Conservation (phyloP, 495 filamentous ascomycete genomes). For the Aspergillus avenaceus region DNA sequence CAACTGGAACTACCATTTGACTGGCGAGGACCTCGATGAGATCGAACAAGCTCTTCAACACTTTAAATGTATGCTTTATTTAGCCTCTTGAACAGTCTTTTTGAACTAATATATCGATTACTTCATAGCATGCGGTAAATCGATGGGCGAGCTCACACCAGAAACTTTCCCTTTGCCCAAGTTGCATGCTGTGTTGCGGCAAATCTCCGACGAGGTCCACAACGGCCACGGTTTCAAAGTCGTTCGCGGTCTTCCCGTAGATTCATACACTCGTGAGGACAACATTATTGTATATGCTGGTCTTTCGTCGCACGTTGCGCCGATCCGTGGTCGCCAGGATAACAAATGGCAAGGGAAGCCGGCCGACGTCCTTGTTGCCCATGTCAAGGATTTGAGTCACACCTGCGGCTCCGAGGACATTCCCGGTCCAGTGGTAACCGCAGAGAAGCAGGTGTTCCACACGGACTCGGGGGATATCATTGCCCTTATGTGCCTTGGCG, state of each 20-base stretch:
- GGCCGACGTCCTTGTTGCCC: constrained; percentile 32
- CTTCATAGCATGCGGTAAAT: constrained; percentile 32
- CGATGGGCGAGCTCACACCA: constrained; percentile 40
- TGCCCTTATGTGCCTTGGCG: constrained; percentile 49
- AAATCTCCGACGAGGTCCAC: constrained; percentile 45
- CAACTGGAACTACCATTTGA: constrained; percentile 50
- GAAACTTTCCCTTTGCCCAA: constrained; percentile 53
- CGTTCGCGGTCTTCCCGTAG: constrained; percentile 46
- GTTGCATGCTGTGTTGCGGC: constrained; percentile 37
- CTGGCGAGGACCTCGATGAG: constrained; percentile 40
- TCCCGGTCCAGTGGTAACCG: constrained; percentile 53
- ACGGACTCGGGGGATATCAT: constrained; percentile 66
- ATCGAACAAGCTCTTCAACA: constrained; percentile 46
- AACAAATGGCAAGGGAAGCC: constrained; percentile 19
- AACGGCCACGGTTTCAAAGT: constrained; percentile 55
- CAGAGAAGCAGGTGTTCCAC: constrained; percentile 64
- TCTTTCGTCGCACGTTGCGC: constrained; percentile 54
- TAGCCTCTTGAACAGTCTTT: not conserved
- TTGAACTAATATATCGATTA: constrained; percentile 7
- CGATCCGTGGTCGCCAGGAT: constrained; percentile 54
- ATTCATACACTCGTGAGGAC: constrained; percentile 42
- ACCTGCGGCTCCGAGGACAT: constrained; percentile 34
- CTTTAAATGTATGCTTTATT: constrained; percentile 40
- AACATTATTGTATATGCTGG: constrained; percentile 60
- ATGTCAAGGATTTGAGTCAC: constrained; percentile 57